phyloP scores from a whole-genome alignment of 2,329 filamentous ascomycete genomes.

The Escovopsis sp. region DNA sequence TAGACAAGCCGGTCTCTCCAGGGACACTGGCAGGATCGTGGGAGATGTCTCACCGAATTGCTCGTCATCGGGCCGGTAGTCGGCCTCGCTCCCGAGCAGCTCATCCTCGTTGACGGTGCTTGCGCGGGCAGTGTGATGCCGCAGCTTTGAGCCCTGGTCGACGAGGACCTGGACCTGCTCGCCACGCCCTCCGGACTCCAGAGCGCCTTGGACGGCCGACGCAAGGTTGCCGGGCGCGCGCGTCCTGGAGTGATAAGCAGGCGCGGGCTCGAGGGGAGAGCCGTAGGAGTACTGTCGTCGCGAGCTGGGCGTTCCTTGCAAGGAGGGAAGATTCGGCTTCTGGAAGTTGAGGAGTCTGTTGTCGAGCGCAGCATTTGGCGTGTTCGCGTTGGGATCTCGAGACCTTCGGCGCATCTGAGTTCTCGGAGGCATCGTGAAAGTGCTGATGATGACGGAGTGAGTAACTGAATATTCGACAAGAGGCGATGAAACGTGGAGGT shows the following conservation, averaged over 20 bases:
- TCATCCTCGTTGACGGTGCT: constrained; percentile 9
- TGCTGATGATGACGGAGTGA: neutral
- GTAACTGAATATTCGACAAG: neutral
- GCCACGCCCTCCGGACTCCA: neutral
- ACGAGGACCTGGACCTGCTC: constrained; percentile 1
- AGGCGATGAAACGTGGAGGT: neutral
- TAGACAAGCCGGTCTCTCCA: too few relatives aligned
- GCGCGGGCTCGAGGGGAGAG: constrained; percentile 19
- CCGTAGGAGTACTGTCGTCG: constrained; percentile 24
- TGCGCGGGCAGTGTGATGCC: neutral
- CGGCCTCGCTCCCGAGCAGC: constrained; percentile 5
- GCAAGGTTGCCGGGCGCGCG: neutral
- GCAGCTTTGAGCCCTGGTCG: neutral
- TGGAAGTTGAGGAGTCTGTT: constrained; percentile 6
- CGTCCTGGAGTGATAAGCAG: constrained; percentile 6
- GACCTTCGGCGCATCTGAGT: constrained; percentile 5
- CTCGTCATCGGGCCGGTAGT: neutral
- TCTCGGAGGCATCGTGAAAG: constrained; percentile 1
- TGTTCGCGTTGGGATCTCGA: constrained; percentile 7
- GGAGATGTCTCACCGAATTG: neutral
- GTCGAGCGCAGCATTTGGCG: constrained; percentile 1
- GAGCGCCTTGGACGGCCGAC: constrained; percentile 2
- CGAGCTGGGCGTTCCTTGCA: constrained; percentile 19
- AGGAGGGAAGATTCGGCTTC: constrained; percentile 12
- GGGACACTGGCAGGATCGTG: neutral